Base-by-base conservation (phyloP, 208 protist species). In the Acanthamoeba royreba region DNA sequence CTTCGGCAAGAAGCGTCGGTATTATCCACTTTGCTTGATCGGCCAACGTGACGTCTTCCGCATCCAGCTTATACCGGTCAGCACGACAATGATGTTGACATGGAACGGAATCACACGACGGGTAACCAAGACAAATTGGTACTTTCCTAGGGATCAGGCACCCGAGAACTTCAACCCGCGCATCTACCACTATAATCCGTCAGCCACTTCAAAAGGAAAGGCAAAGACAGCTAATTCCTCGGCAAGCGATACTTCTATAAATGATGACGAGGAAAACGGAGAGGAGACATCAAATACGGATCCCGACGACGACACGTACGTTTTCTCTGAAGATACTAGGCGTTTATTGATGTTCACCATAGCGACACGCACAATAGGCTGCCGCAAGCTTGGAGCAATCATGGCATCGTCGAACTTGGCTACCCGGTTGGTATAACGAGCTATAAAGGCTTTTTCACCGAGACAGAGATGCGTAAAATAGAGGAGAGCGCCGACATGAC, bases 1-100 rank as follows among this genome's bases (percentile, higher is more conserved):
- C 25, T 53, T 85, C 38, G 74, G 74, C 74, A 85, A 85, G 45
- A 85, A 47, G 49, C 35, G 35, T n/a, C 31, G 52, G 17, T 66
- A 90, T n/a, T 90, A 90, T 25, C 83, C 49, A 40, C 83, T 90
- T 22, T 90, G 52, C 55, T 25, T 90, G 47, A 66, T 90, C 38
- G 83, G 83, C 33, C 31, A 49, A 49, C 31, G 83, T 33, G 83
- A 90, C 55, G 42, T 90, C 25, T 90, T 90, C 52, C 46, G 55
- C 13, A 90, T 90, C 7, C 38, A 90, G 47, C 47, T 90, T 15
- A 90, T 90, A 31, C 83, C 83, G 13, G 83, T 90, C 17, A 90
- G 7, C 31, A 90, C 46, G 4, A 43, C 31, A 5, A 35, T 90
- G 38, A 61, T 42, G 77, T n/a, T 86, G 25, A 45, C 25, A 4